Percentiles rank a stretch among this genome's conserved stretches.
Conservation (phyloP, 2,329 filamentous ascomycete genomes). For the Diaporthe sp. region DNA sequence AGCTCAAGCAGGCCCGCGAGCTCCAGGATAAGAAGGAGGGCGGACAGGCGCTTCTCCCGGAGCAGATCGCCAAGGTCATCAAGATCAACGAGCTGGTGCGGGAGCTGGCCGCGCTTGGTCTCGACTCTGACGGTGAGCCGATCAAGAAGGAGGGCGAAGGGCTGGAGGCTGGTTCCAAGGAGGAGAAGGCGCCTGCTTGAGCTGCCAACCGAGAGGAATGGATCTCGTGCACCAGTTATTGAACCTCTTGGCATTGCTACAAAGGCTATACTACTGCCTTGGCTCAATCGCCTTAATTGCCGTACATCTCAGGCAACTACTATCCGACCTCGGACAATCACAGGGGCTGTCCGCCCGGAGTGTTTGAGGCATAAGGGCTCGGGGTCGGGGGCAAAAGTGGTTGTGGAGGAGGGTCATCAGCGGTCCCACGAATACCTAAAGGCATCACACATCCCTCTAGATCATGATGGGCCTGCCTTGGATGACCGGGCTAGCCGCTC, state of each 20-base stretch:
- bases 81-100: conserved; percentile 95
- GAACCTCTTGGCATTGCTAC: background rate
- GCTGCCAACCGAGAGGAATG: background rate
- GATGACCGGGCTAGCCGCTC: background rate
- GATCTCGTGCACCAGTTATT: background rate
- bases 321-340: background rate
- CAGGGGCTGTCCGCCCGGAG: background rate
- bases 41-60: conserved; percentile 85
- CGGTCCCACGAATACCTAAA: background rate
- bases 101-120: conserved; percentile 87
- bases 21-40: conserved; percentile 91
- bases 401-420: background rate
- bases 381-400: background rate
- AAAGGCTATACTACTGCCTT: background rate
- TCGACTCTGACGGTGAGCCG: conserved; percentile 82
- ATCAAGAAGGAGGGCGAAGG: conserved; percentile 35
- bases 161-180: conserved; percentile 23
- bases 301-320: background rate
- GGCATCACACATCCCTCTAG: background rate
- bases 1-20: conserved; percentile 92
- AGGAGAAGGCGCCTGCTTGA: conserved; percentile 41
- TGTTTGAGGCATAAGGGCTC: background rate
- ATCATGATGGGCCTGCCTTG: background rate
- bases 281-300: background rate
- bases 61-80: conserved; percentile 97